These are phyloP conservation scores for Phytophthora uliginosa DNA, from an alignment of 352 stramenopile species.

Conservation along the genomic window DNA sequence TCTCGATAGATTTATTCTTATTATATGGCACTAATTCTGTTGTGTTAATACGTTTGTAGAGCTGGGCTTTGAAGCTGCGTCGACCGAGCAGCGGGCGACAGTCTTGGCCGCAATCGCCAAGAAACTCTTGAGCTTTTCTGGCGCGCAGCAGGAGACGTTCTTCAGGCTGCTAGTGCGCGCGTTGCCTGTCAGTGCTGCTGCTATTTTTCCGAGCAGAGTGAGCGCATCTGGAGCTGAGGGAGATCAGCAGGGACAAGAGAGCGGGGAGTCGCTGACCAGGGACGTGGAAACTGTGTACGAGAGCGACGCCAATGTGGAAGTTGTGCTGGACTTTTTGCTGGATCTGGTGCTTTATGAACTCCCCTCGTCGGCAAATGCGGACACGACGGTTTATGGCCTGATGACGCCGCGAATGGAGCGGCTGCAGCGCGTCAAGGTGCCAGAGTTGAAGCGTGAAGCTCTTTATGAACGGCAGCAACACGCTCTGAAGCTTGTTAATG, in stretches of 20 bases:
- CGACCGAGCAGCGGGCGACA: conserved; percentile 47
- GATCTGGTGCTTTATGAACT: conserved; percentile 73
- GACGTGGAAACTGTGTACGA: conserved; percentile 12
- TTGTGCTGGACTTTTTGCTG: conserved; percentile 78
- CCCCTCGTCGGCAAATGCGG: conserved; percentile 16
- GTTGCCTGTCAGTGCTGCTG: conserved; percentile 46
- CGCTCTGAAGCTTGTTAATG: conserved; percentile 71
- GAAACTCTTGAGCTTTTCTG: conserved; percentile 40
- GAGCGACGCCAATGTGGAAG: conserved; percentile 40
- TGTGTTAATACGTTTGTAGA: conserved; percentile 41
- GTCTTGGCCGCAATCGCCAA: conserved; percentile 50
- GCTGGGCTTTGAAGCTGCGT: conserved; percentile 67
- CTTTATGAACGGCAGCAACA: conserved; percentile 75
- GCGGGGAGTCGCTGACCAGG: conserved; percentile 1
- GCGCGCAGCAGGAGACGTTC: conserved; percentile 67
- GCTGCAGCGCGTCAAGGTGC: conserved; percentile 55
- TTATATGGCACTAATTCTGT: neutral
- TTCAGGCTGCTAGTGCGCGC: conserved; percentile 70
- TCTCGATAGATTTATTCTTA: neutral
- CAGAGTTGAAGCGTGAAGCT: conserved; percentile 48
- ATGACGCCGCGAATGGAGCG: conserved; percentile 60
- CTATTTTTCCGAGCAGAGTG: conserved; percentile 20
- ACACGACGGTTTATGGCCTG: conserved; percentile 47
- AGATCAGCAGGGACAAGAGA: conserved; percentile 3
- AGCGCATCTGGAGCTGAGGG: neutral